A percentile compares a stretch with the other conserved stretches of the same genome.
These are phyloP conservation scores for Pyricularia sp. DNA, from an alignment of 2,329 filamentous ascomycete species.

Conservation along the genomic window DNA sequence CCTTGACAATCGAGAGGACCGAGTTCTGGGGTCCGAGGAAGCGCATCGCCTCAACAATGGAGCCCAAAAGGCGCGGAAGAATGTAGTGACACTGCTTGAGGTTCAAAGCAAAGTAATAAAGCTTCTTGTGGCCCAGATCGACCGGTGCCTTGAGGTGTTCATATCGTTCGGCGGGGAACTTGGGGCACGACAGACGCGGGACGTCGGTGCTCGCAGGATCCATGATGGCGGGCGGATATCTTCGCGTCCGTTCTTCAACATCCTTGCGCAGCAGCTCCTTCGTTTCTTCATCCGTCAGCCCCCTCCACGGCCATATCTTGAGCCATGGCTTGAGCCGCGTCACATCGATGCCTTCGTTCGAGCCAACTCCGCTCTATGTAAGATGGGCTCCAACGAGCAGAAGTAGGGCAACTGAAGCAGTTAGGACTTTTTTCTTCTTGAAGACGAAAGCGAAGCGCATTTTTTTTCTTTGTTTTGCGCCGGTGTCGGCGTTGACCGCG, in stretches of 20 bases:
- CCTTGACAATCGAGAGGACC: conserved; percentile 44
- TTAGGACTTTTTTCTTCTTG: not conserved
- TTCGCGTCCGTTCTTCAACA: not conserved
- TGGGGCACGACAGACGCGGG: conserved; percentile 6
- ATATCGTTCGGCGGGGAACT: conserved; percentile 6
- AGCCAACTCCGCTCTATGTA: not conserved
- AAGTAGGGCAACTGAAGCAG: not conserved
- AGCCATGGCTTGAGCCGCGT: not conserved
- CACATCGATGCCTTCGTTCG: not conserved
- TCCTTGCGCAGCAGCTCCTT: not conserved
- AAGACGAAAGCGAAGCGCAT: not conserved
- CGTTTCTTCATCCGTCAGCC: not conserved
- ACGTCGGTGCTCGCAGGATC: conserved; percentile 5
- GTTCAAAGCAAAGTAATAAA: conserved; percentile 44
- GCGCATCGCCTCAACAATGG: conserved; percentile 35
- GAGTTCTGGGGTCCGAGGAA: conserved; percentile 41
- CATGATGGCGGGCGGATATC: conserved; percentile 12
- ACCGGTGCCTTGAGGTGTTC: conserved; percentile 6
- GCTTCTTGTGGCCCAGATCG: conserved; percentile 3
- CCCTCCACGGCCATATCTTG: not conserved
- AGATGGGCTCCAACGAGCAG: not conserved
- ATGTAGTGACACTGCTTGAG: conserved; percentile 32
- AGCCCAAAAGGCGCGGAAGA: conserved; percentile 40
- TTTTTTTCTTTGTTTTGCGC: not conserved
- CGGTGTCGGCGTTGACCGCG: no score